Conservation (phyloP, 768 basidiomycete genomes). For the Lactarius sanguifluus region DNA sequence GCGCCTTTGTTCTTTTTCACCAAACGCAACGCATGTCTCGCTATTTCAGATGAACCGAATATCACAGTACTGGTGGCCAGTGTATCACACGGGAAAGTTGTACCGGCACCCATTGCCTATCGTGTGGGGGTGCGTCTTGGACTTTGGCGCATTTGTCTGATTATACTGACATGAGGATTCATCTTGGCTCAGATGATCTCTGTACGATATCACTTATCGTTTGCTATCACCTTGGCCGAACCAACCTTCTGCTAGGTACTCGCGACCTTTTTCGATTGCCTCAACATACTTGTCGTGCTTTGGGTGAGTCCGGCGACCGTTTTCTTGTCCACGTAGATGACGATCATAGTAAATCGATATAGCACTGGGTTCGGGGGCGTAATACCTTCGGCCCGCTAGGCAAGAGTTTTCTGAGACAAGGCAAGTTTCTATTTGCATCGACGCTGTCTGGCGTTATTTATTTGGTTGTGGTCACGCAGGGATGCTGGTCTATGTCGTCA, state of each 20-base stretch:
- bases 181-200: constrained; percentile 10
- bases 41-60: neutral
- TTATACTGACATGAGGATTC: neutral
- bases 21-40: constrained; percentile 13
- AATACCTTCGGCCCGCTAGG: constrained; percentile 22
- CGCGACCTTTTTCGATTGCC: constrained; percentile 16
- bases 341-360: neutral
- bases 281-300: constrained; percentile 21
- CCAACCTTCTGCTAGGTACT: constrained; percentile 7
- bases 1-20: neutral
- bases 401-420: constrained; percentile 27
- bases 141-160: neutral
- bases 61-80: neutral
- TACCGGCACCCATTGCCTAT: neutral
- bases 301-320: neutral
- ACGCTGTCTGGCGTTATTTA: neutral
- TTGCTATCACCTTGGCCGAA: neutral
- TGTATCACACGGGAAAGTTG: neutral
- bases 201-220: constrained; percentile 1
- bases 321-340: neutral
- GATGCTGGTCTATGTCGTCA: constrained; percentile 23
- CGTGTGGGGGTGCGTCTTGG: constrained; percentile 21
- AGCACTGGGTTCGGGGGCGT: constrained; percentile 24
- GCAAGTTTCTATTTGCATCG: constrained; percentile 8
- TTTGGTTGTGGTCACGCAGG: constrained; percentile 15